phyloP scores from a whole-genome alignment of 192 early-diverging fungal genomes.

The Geranomyces variabilis region DNA sequence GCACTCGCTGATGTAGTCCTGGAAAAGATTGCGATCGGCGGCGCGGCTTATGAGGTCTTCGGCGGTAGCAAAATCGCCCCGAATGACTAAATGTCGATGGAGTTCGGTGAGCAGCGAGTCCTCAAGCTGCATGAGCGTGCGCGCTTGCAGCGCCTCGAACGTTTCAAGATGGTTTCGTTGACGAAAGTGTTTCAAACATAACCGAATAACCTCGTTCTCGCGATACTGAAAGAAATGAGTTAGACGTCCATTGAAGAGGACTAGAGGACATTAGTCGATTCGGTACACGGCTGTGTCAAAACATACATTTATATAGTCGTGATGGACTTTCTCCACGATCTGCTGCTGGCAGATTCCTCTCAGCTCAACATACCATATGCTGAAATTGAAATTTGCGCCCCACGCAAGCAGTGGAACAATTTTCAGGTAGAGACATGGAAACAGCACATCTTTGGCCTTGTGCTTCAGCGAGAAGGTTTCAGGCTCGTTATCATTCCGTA shows the following conservation, averaged over 20 bases:
- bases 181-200: constrained; percentile 89
- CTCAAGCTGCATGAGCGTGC: constrained; percentile 70
- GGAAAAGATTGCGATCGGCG: constrained; percentile 67
- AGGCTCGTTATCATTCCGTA: constrained; percentile 69
- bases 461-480: constrained; percentile 87
- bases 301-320: constrained; percentile 69
- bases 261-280: constrained; percentile 1
- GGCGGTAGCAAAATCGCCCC: constrained; percentile 72
- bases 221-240: constrained; percentile 54
- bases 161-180: constrained; percentile 75
- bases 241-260: no score
- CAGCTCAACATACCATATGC: constrained; percentile 92
- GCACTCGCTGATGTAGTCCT: constrained; percentile 66
- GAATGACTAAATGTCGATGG: constrained; percentile 56
- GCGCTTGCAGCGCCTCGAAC: constrained; percentile 70
- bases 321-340: constrained; percentile 67
- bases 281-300: no score
- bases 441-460: constrained; percentile 70
- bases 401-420: constrained; percentile 89
- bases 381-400: constrained; percentile 94
- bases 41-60: constrained; percentile 75
- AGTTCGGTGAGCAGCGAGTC: constrained; percentile 80
- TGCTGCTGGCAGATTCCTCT: constrained; percentile 72
- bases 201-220: constrained; percentile 77
- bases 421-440: constrained; percentile 92